A percentile compares a stretch with the other conserved stretches of the same genome.
Conservation (phyloP, 2,329 filamentous ascomycete genomes). For the Lasiodiplodia citricola region DNA sequence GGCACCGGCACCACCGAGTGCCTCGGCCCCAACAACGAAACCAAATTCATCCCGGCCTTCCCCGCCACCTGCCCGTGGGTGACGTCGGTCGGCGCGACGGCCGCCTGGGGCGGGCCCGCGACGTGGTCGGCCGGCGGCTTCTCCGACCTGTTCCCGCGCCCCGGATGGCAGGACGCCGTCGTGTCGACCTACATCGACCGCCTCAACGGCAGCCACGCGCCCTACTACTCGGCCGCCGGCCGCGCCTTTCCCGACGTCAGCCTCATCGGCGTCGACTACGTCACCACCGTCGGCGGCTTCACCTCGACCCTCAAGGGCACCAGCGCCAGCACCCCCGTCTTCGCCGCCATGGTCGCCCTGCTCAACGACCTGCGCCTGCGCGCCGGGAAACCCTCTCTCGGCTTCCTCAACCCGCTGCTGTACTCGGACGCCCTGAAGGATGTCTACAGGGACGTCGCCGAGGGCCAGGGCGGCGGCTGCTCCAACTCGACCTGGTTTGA, state of each 20-base stretch:
- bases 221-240: constrained; percentile 52
- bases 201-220: constrained; percentile 42
- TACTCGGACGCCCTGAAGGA: constrained; percentile 39
- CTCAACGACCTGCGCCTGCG: constrained; percentile 58
- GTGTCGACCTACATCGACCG: constrained; percentile 52
- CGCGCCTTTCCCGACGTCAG: constrained; percentile 58
- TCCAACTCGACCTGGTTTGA: constrained; percentile 28
- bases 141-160: constrained; percentile 49
- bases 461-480: constrained; percentile 37
- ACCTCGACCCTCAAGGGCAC: constrained; percentile 31
- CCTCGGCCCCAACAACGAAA: constrained; percentile 40
- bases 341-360: constrained; percentile 34
- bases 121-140: constrained; percentile 42
- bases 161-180: constrained; percentile 49
- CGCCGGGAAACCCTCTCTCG: constrained; percentile 54
- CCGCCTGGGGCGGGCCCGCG: constrained; percentile 17
- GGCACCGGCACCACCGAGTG: constrained; percentile 50
- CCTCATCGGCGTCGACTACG: constrained; percentile 49
- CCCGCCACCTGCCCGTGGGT: constrained; percentile 60
- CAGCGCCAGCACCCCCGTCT: constrained; percentile 33
- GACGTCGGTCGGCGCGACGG: constrained; percentile 51
- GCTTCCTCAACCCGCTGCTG: constrained; percentile 59
- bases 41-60: constrained; percentile 56
- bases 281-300: constrained; percentile 31
- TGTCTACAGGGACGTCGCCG: constrained; percentile 48